Percentiles rank a stretch among this genome's conserved stretches.
These are phyloP conservation scores for Voacanga thouarsii DNA, from an alignment of 257 asterid genomes.

Conservation along the genomic window DNA sequence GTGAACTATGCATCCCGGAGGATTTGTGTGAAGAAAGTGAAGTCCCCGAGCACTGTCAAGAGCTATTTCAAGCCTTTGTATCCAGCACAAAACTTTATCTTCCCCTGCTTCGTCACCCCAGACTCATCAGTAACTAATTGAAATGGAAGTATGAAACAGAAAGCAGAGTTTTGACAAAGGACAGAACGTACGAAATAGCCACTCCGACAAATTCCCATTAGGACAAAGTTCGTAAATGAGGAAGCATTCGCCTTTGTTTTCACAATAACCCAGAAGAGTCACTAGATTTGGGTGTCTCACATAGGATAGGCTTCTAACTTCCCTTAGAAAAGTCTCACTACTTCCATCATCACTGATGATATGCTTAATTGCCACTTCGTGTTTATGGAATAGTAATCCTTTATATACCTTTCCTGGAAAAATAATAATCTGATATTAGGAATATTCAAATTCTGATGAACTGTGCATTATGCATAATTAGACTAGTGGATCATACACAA, in stretches of 20 bases:
- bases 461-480: neutral
- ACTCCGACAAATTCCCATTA: slow-evolving; percentile 28
- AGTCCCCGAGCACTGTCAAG: neutral
- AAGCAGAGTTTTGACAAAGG: neutral
- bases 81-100: neutral
- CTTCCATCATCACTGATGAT: slow-evolving; percentile 19
- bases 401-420: slow-evolving; percentile 24
- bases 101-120: neutral
- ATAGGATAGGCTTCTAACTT: slow-evolving; percentile 28
- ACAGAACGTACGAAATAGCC: slow-evolving; percentile 29
- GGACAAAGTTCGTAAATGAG: slow-evolving; percentile 25
- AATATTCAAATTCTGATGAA: neutral
- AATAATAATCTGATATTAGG: neutral
- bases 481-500: neutral
- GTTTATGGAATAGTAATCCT: slow-evolving; percentile 18
- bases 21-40: neutral
- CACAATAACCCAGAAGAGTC: slow-evolving; percentile 24
- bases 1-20: neutral
- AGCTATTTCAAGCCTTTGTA: neutral
- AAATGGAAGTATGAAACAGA: neutral
- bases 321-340: slow-evolving; percentile 28
- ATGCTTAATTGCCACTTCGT: slow-evolving; percentile 30
- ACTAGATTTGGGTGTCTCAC: slow-evolving; percentile 32
- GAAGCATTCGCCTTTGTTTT: slow-evolving; percentile 17
- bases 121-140: neutral